phyloP scores from a whole-genome alignment of 23 red algal species.

The Gracilariopsis chorda region DNA sequence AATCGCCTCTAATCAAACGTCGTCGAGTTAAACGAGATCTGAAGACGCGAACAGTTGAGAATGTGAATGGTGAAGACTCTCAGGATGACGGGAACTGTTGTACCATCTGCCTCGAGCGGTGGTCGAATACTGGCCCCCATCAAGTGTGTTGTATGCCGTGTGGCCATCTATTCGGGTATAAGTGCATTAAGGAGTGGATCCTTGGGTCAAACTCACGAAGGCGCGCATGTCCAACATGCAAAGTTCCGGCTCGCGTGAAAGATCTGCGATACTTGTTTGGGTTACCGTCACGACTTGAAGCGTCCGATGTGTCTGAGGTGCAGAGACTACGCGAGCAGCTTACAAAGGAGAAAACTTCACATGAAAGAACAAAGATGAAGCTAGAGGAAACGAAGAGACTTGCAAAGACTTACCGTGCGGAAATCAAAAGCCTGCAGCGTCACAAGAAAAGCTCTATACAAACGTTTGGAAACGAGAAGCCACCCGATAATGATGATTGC shows the following conservation, averaged over 20 bases:
- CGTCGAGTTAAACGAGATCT: background rate
- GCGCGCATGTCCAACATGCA: slow-evolving; percentile 61
- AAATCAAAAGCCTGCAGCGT: background rate
- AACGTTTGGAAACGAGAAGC: background rate
- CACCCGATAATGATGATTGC: background rate
- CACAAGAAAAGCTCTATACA: background rate
- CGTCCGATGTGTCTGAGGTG: slow-evolving; percentile 6
- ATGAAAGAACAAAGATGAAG: slow-evolving; percentile 32
- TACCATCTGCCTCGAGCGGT: slow-evolving; percentile 67
- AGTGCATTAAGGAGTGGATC: slow-evolving; percentile 76
- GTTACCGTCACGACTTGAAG: background rate
- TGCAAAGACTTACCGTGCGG: background rate
- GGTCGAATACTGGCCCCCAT: slow-evolving; percentile 45
- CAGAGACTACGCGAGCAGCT: slow-evolving; percentile 11
- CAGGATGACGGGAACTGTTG: slow-evolving; percentile 53
- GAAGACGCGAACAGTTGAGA: background rate
- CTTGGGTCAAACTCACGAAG: background rate
- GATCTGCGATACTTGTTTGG: slow-evolving; percentile 61
- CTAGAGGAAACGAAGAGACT: slow-evolving; percentile 21
- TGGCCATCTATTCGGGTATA: slow-evolving; percentile 76
- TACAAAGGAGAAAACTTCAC: background rate
- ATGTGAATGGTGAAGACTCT: background rate
- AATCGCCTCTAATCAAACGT: slow-evolving; percentile 35
- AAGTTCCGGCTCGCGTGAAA: slow-evolving; percentile 5
- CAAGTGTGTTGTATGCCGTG: slow-evolving; percentile 68